Conservation (phyloP, 495 filamentous ascomycete species). For the Coniosporium apollinis region DNA sequence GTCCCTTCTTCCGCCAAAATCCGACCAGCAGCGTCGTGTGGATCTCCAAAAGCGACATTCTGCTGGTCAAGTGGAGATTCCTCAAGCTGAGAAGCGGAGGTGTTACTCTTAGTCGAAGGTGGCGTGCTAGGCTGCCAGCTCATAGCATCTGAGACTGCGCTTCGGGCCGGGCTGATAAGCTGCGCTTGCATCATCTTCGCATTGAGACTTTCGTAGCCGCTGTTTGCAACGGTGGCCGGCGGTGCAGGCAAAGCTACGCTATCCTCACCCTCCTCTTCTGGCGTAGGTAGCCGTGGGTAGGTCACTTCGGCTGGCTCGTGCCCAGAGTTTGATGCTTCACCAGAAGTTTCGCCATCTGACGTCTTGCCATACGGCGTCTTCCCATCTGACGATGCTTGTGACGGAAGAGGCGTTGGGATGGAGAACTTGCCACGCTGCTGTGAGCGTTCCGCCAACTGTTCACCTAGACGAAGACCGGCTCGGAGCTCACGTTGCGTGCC, state of each 20-base stretch:
- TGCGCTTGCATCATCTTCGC: conserved; percentile 2
- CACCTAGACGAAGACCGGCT: conserved; percentile 31
- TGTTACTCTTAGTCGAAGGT: too few relatives aligned
- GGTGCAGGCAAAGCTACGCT: conserved; percentile 7
- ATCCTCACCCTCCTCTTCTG: conserved; percentile 12
- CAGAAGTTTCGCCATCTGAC: conserved; percentile 2
- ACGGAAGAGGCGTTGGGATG: background rate
- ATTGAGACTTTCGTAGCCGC: background rate
- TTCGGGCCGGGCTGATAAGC: conserved; percentile 5
- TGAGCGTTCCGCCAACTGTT: conserved; percentile 27
- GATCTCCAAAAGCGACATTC: background rate
- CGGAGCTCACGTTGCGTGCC: conserved; percentile 28
- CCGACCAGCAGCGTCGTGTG: background rate
- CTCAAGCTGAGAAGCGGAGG: background rate
- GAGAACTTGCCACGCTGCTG: background rate
- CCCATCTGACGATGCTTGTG: background rate
- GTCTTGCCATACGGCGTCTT: conserved; percentile 14
- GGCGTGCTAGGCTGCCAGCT: conserved; percentile 5
- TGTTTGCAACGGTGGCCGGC: background rate
- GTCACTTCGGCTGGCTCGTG: too few relatives aligned
- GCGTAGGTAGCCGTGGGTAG: conserved; percentile 12
- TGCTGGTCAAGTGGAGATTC: background rate
- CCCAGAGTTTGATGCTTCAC: background rate
- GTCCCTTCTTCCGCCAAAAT: background rate
- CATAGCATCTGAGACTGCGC: conserved; percentile 5